Base-by-base conservation (phyloP, 805 yeast genomes). In the Ogataea pilisensis region DNA sequence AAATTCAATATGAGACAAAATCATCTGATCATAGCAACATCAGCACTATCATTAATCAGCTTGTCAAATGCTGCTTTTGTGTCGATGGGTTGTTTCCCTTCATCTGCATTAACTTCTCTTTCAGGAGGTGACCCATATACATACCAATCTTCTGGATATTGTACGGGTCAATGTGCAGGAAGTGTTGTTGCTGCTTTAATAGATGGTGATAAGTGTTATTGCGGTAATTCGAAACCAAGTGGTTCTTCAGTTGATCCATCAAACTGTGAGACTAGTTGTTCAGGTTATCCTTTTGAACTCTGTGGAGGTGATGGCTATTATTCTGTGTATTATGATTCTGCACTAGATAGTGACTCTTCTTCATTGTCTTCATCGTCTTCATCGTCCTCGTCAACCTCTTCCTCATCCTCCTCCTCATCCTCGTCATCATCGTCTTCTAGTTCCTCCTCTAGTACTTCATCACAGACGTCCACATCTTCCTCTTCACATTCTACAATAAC, bases 121-220 rank as follows among this genome's bases (percentile, higher is more conserved):
- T 38, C 64, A 25, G 56, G 46, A 44, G 57, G 66, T 38, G 84
- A 80, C 30, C 46, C 68, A 3, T 76, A 76, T 61, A 63, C 60
- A 1, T 83, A 66, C 54, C 90, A 85, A 60, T 74, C 89, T 8
- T 71, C 78, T 17, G 69, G 77, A 9, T 70, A 78, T 57, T 83
- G 93, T 61, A 67, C 74, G 50, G 53, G 55, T 3, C 61, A 63
- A 44, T 88, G 96, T 62, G 50, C 56, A 3, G 55, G 55, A 5
- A 58, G 49, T 42, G 76, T 75, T 4, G 64, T 64, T 48, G 77
- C 76, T 16, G 87, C 81, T 3, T 52, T 76, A 27, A 55, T 70
- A 4, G 59, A 69, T 42, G 85, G 87, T 5, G 50, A 66, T 19
- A 54, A 63, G 17, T 86, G 95, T 59, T 84, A 72, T 55, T 86